These are phyloP conservation scores for Ceriops zippeliana DNA, from an alignment of 345 rosid species.

Conservation along the genomic window DNA sequence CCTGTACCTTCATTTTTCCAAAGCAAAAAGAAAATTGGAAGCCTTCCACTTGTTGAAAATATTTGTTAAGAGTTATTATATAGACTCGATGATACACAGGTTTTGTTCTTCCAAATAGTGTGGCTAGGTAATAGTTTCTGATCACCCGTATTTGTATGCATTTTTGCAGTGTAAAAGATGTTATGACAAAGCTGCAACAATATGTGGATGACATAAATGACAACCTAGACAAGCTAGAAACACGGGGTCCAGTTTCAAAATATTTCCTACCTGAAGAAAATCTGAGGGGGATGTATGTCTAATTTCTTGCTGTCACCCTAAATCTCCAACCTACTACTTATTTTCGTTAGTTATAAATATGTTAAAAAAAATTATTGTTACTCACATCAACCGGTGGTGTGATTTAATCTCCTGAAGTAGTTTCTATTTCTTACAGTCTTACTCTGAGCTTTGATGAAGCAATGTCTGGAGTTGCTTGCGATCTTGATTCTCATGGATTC, in stretches of 20 bases:
- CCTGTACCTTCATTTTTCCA: constrained; percentile 9
- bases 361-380: constrained; percentile 7
- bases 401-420: not conserved
- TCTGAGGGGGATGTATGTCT: constrained; percentile 69
- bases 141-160: constrained; percentile 13
- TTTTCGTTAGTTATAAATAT: not conserved
- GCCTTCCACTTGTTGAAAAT: not conserved
- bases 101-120: constrained; percentile 2
- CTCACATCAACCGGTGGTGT: not conserved
- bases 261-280: constrained; percentile 75
- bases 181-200: constrained; percentile 60
- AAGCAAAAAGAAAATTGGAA: not conserved
- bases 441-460: constrained; percentile 72
- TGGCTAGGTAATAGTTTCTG: constrained; percentile 12
- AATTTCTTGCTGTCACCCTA: constrained; percentile 1
- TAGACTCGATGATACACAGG: not conserved
- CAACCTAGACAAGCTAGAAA: constrained; percentile 60
- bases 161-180: constrained; percentile 61
- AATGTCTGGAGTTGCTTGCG: constrained; percentile 81
- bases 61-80: not conserved
- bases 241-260: constrained; percentile 87
- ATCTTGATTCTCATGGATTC: constrained; percentile 84
- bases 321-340: not conserved
- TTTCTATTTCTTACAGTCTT: constrained; percentile 47
- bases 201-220: constrained; percentile 81